Base-by-base conservation (phyloP, 2,329 filamentous ascomycete species). In the Aspergillus carbonarius region DNA sequence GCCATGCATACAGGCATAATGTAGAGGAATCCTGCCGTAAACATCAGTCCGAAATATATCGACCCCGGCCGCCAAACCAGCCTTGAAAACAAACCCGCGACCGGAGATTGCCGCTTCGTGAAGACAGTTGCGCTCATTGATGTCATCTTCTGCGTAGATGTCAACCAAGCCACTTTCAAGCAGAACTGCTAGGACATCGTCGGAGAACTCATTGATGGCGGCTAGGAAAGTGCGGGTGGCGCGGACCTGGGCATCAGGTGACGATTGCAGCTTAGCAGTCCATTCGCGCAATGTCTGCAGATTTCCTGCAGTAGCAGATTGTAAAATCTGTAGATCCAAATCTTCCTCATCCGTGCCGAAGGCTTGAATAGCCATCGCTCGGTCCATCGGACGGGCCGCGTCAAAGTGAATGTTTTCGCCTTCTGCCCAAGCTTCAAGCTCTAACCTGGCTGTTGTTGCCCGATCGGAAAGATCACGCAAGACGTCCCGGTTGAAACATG, bases 51-150 rank as follows among this genome's bases (percentile, higher is more conserved):
- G 84, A 57, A 87, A 87, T 23, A 92, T 87, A 62, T 93, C 87
- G 34, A 97, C 92, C 4, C 85, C 86, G 47, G 84, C 86, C 1
- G 84, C 79, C n/a, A 99, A 79, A 4, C 90, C 93, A 63, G 89
- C 87, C 52, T 85, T 80, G 59, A 98, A 80, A 30, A 97, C 90
- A 66, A 90, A 88, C 9, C 84, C 78, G 68, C 93, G 93, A 18
- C 93, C 93, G 61, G 96, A 96, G 54, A 98, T 97, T 0, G 93
- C 89, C n/a, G 95, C 91, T 76, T 98, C 95, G 68, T 99, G 95
- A 48, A 99, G 82, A 70, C 93, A 96, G 69, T 97, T 99, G 40
- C 95, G 85, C 78, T 97, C 93, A 69, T 98, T 99, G 74, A 99
- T 98, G 69, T 97, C 93, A 72, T 99, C 95, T 68, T 96, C 92